Evolutionary conservation across 129 eudicot genomes (phyloP), one percentile per base, ranked within the genome.

Genomic region (Pittosporum tobira): DNA sequence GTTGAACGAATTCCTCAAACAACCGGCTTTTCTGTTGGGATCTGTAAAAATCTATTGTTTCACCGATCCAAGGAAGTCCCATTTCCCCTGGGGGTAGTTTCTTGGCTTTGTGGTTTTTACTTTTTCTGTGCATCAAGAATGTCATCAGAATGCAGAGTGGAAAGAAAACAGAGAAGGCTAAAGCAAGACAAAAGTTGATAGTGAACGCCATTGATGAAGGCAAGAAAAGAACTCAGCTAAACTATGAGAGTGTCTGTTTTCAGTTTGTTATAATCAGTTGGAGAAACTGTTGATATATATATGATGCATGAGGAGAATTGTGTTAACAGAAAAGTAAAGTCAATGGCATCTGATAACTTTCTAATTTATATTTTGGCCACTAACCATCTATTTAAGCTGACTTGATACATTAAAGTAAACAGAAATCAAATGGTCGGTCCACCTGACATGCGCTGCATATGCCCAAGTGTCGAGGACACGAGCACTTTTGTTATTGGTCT

Each of bases 21-120:
- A 83, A 53, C 23, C 50, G 66, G 66, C 83, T 88, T 6, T 51
- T 71, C 30, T 61, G 70, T 49, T 80, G 94, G 20, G 94, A 78
- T 75, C 55, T 65, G 67, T 65, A 75, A 48, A 80, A 88, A 6
- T 72, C 80, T 16, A 83, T 57, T 15, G 94, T 83, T 75, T 87
- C 86, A 0, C 97, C 97, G 0, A 88, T 76, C 94, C 94, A 84
- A 18, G 94, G 96, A 31, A 81, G 71, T 1, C 91, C 91, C 91
- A 81, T 73, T 23, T 71, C 56, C 40, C 95, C 97, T 0, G 88
- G 81, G 19, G 88, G 94, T 5, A 75, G 61, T 19, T 44, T 72
- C 18, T 70, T 75, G 72, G 8, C 38, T 61, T 66, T 63, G 30
- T 10, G 50, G 11, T 30, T 54, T 25, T 15, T 29, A 14, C 15